phyloP scores from a whole-genome alignment of 345 rosid genomes.

The Populus simonii region DNA sequence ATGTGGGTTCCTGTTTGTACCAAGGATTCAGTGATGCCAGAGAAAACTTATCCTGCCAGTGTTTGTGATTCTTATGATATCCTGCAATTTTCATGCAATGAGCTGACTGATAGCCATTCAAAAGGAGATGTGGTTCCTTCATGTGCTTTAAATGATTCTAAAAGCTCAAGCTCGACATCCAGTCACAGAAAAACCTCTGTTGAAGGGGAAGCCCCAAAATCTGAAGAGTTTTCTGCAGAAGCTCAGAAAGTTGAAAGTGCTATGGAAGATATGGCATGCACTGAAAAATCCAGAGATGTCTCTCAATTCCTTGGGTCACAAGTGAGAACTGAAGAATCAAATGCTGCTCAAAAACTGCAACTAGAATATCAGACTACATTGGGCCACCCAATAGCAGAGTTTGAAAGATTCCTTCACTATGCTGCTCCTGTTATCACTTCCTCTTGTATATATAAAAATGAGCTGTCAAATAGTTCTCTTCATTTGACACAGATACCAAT shows the following conservation, averaged over 20 bases:
- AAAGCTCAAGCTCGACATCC: not conserved
- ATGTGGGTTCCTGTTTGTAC: slow-evolving; percentile 17
- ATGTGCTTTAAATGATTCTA: not conserved
- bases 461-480: slow-evolving; percentile 2
- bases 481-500: slow-evolving; percentile 16
- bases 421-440: slow-evolving; percentile 22
- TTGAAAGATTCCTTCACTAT: slow-evolving; percentile 24
- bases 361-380: slow-evolving; percentile 13
- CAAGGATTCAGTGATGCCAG: not conserved
- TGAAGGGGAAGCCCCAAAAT: slow-evolving; percentile 7
- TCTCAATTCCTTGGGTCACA: slow-evolving; percentile 3
- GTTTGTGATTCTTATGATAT: not conserved
- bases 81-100: not conserved
- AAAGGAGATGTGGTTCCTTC: not conserved
- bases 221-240: not conserved
- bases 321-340: slow-evolving; percentile 4
- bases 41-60: slow-evolving; percentile 8
- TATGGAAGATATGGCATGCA: slow-evolving; percentile 5
- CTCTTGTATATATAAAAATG: not conserved
- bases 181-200: not conserved
- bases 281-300: slow-evolving; percentile 1
- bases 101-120: not conserved
- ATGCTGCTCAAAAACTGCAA: slow-evolving; percentile 22
- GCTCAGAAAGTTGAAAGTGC: slow-evolving; percentile 4
- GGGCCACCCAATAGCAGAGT: slow-evolving; percentile 22